Base-by-base conservation (phyloP, 1,284 basidiomycete species). In the Apiotrichum montevideense region DNA sequence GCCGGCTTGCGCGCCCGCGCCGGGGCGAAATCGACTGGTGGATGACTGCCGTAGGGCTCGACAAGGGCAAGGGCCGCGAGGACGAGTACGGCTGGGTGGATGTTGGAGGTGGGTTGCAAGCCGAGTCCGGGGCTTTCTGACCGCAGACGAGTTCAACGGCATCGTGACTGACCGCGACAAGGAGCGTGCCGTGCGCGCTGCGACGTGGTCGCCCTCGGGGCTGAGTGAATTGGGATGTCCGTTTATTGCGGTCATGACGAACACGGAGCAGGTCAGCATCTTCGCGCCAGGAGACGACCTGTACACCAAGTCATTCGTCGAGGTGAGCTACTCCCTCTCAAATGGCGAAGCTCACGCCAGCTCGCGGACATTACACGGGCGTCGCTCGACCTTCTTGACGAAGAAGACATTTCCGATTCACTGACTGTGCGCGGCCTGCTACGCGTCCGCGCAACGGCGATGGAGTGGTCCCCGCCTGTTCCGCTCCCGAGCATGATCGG, bases 161-260 rank as follows among this genome's bases (percentile, higher is more conserved):
- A 44, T 67, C 2, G 11, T 67, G 2, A 47, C 51, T 1, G 65
- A 69, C n/a, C 45, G 52, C 1, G 65, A 69, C n/a, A 66, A 61
- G 33, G 67, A 69, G 29, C 44, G 62, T 3, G 49, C 54, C 11
- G 54, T 66, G 2, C 60, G 65, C 48, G 46, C 58, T 11, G 69
- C 68, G 9, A 57, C 66, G 1, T 75, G 73, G 73, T 73, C 71
- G 5, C 71, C 73, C 0, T 69, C 72, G 0, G 70, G 69, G 3
- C 41, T 75, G 14, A 42, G 40, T 15, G 44, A 29, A 13, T 29
- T 39, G 1, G 55, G 42, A 32, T 70, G 71, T n/a, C 70, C 64
- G 32, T 45, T 74, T 4, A 45, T 75, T 3, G 71, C 64, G 0
- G 57, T 71, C 14, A 56, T 73, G 35, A 62, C 53, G 13, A 64